Conservation (phyloP, 768 basidiomycete species). For the Mycena galericulata region DNA sequence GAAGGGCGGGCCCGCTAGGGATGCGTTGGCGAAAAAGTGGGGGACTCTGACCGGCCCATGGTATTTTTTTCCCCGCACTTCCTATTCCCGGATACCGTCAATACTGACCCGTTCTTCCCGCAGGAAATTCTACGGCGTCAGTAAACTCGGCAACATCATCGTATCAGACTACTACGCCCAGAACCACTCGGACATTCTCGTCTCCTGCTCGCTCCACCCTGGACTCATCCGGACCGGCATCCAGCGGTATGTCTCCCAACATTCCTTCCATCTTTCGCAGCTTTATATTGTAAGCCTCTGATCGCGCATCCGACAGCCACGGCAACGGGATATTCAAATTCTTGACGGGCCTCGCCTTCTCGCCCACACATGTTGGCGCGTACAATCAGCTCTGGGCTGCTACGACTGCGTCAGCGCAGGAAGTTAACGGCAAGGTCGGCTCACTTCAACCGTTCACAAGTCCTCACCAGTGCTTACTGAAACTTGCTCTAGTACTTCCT, state of each 20-base stretch:
- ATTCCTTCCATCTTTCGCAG: not conserved
- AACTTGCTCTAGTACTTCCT: slow-evolving; percentile 16
- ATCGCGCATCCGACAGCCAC: slow-evolving; percentile 4
- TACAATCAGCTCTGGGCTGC: slow-evolving; percentile 30
- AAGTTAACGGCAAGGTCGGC: slow-evolving; percentile 23
- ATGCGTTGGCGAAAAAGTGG: slow-evolving; percentile 26
- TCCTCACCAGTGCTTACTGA: not conserved
- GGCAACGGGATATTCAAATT: slow-evolving; percentile 6
- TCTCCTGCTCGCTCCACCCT: slow-evolving; percentile 30
- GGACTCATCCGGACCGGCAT: slow-evolving; percentile 15
- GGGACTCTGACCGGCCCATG: slow-evolving; percentile 15
- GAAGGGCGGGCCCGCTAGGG: slow-evolving; percentile 14
- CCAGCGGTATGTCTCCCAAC: slow-evolving; percentile 14
- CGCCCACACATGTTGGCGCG: slow-evolving; percentile 16
- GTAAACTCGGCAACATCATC: slow-evolving; percentile 29
- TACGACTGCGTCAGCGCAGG: slow-evolving; percentile 6
- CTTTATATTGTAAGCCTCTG: not conserved
- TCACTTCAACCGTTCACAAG: not conserved
- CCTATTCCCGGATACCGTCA: not conserved
- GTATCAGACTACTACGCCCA: slow-evolving; percentile 8
- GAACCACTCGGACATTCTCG: slow-evolving; percentile 14
- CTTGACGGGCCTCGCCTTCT: slow-evolving; percentile 7
- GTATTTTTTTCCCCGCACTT: not conserved
- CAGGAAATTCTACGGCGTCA: slow-evolving; percentile 24
- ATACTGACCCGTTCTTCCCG: not conserved